A percentile compares a stretch with the other conserved stretches of the same genome.
These are phyloP conservation scores for Scleroderma citrinum DNA, from an alignment of 768 basidiomycete genomes.

Conservation along the genomic window DNA sequence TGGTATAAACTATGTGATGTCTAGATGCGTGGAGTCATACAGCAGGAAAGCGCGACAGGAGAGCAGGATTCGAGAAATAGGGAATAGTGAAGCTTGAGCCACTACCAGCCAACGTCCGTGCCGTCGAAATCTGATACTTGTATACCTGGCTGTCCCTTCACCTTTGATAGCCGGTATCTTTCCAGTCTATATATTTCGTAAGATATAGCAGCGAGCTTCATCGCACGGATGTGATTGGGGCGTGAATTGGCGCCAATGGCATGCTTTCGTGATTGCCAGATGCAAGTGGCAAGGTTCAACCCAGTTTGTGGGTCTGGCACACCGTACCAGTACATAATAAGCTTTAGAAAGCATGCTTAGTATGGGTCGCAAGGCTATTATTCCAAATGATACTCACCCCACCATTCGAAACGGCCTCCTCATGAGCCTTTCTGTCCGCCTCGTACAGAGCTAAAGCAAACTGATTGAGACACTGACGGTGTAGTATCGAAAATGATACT, in stretches of 20 bases:
- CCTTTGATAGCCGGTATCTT: constrained; percentile 68
- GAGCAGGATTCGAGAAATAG: too few species aligned
- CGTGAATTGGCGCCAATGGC: constrained; percentile 75
- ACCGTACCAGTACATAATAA: constrained; percentile 95
- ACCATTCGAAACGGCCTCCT: constrained; percentile 86
- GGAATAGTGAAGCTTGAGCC: neutral
- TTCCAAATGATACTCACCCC: constrained; percentile 48
- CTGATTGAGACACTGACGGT: neutral
- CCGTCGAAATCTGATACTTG: constrained; percentile 53
- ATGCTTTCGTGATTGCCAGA: constrained; percentile 87
- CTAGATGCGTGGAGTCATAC: too few species aligned
- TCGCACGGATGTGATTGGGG: constrained; percentile 78
- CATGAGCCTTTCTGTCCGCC: constrained; percentile 83
- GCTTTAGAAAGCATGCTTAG: constrained; percentile 30
- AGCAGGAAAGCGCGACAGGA: neutral
- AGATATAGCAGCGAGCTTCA: constrained; percentile 67
- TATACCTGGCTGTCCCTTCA: constrained; percentile 50
- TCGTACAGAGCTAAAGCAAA: constrained; percentile 64
- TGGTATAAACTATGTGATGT: neutral
- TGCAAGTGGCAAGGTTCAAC: constrained; percentile 90
- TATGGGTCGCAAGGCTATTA: neutral
- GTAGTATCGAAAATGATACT: constrained; percentile 14
- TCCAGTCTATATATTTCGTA: constrained; percentile 80
- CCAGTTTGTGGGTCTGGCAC: constrained; percentile 69
- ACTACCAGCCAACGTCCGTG: constrained; percentile 68